phyloP scores from a whole-genome alignment of 371 early-diverging fungal species.

The Mucor indicus region DNA sequence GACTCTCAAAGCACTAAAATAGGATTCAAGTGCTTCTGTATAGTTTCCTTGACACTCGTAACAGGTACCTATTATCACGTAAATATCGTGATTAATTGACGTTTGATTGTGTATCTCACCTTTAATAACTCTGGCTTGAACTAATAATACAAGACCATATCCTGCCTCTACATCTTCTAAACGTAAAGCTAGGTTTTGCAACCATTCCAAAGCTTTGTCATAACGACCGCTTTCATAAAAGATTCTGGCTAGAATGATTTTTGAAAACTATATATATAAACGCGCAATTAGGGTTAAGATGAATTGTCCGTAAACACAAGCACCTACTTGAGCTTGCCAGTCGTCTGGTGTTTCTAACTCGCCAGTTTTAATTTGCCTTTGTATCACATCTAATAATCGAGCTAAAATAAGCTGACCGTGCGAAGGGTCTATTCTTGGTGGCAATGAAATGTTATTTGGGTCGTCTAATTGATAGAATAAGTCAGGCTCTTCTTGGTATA shows the following conservation, averaged over 20 bases:
- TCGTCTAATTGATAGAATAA: constrained; percentile 21
- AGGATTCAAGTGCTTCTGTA: constrained; percentile 49
- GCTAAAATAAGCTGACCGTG: constrained; percentile 16
- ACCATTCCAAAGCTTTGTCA: constrained; percentile 30
- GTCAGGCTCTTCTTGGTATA: neutral
- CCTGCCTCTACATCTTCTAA: constrained; percentile 41
- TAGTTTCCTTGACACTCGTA: constrained; percentile 51
- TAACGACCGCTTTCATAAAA: constrained; percentile 33
- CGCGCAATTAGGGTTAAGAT: neutral
- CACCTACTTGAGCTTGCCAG: constrained; percentile 34
- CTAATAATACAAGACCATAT: constrained; percentile 54
- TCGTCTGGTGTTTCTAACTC: constrained; percentile 23
- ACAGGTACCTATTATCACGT: constrained; percentile 27
- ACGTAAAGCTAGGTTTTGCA: constrained; percentile 28
- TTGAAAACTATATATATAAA: constrained; percentile 18
- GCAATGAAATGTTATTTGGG: constrained; percentile 20
- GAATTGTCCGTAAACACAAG: neutral
- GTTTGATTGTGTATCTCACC: constrained; percentile 20
- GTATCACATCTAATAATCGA: constrained; percentile 17
- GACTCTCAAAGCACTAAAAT: constrained; percentile 49
- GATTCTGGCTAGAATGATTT: constrained; percentile 39
- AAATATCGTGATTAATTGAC: neutral
- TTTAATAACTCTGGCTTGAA: constrained; percentile 52
- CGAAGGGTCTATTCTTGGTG: constrained; percentile 5
- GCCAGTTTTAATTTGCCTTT: constrained; percentile 18